A percentile compares a stretch with the other conserved stretches of the same genome.
Evolutionary conservation across 306 rosid genomes (phyloP).

Genomic region (Fragaria iinumae): DNA sequence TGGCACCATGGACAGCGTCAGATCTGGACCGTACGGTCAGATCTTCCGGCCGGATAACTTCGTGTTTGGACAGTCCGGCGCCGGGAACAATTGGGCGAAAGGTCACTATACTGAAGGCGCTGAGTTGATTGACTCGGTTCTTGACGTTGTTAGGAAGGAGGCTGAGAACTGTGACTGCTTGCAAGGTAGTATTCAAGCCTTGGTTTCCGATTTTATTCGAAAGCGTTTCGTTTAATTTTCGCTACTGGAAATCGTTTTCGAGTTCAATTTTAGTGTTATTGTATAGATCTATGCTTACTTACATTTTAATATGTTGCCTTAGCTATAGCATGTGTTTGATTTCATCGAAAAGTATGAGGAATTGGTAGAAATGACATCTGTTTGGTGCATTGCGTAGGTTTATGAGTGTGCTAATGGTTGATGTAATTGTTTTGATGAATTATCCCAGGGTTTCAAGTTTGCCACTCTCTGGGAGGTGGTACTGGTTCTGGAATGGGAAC

Average conservation of each 20-base stretch:
- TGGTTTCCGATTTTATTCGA: background rate
- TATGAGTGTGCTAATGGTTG: background rate
- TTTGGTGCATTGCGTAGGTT: background rate
- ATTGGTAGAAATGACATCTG: background rate
- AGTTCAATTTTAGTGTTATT: background rate
- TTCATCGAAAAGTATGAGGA: background rate
- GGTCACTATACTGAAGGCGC: constrained; percentile 74
- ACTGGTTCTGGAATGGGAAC: constrained; percentile 73
- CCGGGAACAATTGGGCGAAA: constrained; percentile 72
- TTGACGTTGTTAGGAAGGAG: constrained; percentile 65
- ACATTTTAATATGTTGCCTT: background rate
- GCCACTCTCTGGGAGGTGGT: constrained; percentile 61
- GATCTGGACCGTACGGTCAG: constrained; percentile 68
- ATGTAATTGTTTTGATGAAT: background rate
- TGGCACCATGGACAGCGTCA: constrained; percentile 69
- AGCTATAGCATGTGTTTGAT: background rate
- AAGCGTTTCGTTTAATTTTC: background rate
- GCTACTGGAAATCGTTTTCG: background rate
- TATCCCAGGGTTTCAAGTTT: constrained; percentile 55
- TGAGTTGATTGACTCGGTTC: constrained; percentile 69
- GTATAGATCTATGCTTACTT: background rate
- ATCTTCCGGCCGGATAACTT: constrained; percentile 64
- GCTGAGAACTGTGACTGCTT: constrained; percentile 71
- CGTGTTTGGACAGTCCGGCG: constrained; percentile 69
- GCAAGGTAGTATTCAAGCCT: constrained; percentile 41